These are phyloP conservation scores for Smallanthus sonchifolius DNA, from an alignment of 129 eudicot genomes.

Conservation along the genomic window DNA sequence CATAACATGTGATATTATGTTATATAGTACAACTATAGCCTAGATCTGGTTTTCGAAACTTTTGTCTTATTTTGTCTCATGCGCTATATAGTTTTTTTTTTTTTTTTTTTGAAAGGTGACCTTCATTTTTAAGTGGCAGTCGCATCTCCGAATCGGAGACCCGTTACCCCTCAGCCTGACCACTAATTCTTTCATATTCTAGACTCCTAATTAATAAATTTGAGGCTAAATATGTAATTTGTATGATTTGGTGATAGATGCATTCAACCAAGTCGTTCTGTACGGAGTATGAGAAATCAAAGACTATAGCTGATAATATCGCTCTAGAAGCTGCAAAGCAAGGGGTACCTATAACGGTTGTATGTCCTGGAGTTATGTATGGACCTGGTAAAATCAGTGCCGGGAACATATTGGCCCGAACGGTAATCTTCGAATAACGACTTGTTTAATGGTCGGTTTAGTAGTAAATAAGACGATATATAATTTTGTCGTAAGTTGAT, in stretches of 20 bases:
- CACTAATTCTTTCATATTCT: neutral
- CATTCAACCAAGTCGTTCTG: conserved; percentile 61
- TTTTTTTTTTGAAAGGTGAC: no score
- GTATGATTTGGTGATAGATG: conserved; percentile 34
- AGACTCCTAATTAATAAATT: neutral
- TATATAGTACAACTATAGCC: no score
- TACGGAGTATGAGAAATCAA: conserved; percentile 77
- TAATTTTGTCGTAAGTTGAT: neutral
- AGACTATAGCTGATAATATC: conserved; percentile 62
- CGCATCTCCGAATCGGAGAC: no score
- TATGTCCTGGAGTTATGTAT: conserved; percentile 81
- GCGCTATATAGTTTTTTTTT: no score
- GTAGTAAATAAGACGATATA: neutral
- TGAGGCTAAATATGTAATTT: neutral
- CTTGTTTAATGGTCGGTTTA: neutral
- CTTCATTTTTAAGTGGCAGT: no score
- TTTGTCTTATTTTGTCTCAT: no score
- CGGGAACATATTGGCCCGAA: conserved; percentile 56
- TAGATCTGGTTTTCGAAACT: no score
- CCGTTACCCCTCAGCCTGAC: no score
- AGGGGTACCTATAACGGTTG: conserved; percentile 64
- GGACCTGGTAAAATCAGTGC: conserved; percentile 75
- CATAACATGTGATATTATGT: no score
- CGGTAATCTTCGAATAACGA: conserved; percentile 31
- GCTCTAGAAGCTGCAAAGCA: conserved; percentile 71